Conservation (phyloP, 2,329 filamentous ascomycete species). For the Aspergillus sp. region DNA sequence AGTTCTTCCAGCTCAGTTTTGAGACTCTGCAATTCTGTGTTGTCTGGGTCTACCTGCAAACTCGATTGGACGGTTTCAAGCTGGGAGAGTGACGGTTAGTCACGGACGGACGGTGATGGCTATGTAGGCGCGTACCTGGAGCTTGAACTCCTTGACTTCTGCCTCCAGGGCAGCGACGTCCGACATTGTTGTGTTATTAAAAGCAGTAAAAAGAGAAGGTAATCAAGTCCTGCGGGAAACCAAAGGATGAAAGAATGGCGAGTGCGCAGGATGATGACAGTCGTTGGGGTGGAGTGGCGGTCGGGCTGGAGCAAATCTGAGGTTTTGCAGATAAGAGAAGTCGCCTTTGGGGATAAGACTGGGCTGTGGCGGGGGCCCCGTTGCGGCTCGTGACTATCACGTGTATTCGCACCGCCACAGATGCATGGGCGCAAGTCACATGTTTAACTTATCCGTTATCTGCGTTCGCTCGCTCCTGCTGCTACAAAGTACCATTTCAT, state of each 20-base stretch:
- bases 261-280: not conserved
- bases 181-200: constrained; percentile 35
- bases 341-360: constrained; percentile 7
- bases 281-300: not conserved
- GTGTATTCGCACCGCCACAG: not conserved
- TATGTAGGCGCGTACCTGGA: constrained; percentile 23
- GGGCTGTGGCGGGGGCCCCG: constrained; percentile 5
- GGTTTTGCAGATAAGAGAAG: constrained; percentile 9
- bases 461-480: not conserved
- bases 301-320: constrained; percentile 6
- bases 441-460: not conserved
- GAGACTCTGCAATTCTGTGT: constrained; percentile 74
- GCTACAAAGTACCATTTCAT: not conserved
- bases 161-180: constrained; percentile 48
- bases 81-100: constrained; percentile 47
- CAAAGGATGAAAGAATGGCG: not conserved
- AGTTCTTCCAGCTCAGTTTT: constrained; percentile 79
- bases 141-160: constrained; percentile 61
- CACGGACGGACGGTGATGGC: not conserved
- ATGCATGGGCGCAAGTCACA: not conserved
- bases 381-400: not conserved
- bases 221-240: not conserved
- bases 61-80: constrained; percentile 76
- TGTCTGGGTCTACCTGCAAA: constrained; percentile 78
- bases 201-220: not conserved